Percentiles rank a stretch among this genome's conserved stretches.
These are phyloP conservation scores for Nigrospora oryzae DNA, from an alignment of 2,329 filamentous ascomycete genomes.

Conservation along the genomic window DNA sequence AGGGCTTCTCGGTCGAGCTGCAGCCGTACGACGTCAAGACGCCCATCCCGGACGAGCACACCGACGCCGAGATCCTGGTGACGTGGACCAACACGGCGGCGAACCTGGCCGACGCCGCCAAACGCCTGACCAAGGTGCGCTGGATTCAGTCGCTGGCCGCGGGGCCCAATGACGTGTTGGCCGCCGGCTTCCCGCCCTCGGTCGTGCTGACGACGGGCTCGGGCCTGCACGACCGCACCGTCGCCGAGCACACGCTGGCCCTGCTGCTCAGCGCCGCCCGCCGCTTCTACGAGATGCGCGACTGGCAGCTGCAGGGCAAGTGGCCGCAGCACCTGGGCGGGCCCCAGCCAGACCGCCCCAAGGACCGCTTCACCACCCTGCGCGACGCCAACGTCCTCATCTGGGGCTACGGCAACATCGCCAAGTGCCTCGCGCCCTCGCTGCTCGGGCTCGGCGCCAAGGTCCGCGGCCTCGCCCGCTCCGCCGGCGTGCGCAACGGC, in stretches of 20 bases:
- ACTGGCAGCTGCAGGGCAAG: slow-evolving; percentile 45
- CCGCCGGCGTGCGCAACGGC: slow-evolving; percentile 47
- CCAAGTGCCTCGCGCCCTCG: slow-evolving; percentile 48
- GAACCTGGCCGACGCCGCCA: slow-evolving; percentile 50
- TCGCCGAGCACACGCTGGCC: slow-evolving; percentile 56
- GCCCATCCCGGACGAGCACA: slow-evolving; percentile 45
- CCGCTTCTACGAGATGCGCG: slow-evolving; percentile 54
- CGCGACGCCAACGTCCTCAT: slow-evolving; percentile 49
- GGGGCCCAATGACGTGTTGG: slow-evolving; percentile 56
- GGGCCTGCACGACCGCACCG: slow-evolving; percentile 55
- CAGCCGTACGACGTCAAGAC: slow-evolving; percentile 50
- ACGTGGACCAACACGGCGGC: slow-evolving; percentile 52
- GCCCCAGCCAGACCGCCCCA: slow-evolving; percentile 48
- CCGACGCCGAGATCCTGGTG: slow-evolving; percentile 52
- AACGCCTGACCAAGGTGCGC: slow-evolving; percentile 44
- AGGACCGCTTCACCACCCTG: slow-evolving; percentile 49
- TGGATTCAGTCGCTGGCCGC: slow-evolving; percentile 63
- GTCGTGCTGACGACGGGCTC: slow-evolving; percentile 52
- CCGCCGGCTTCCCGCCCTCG: slow-evolving; percentile 47
- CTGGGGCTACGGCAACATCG: slow-evolving; percentile 62
- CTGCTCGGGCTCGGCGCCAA: slow-evolving; percentile 46
- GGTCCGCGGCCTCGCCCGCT: slow-evolving; percentile 50
- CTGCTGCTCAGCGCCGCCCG: slow-evolving; percentile 47
- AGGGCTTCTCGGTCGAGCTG: slow-evolving; percentile 51
- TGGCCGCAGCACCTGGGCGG: slow-evolving; percentile 57